These are phyloP conservation scores for Helotiales sp. DNA, from an alignment of 2,329 filamentous ascomycete species.

Conservation along the genomic window DNA sequence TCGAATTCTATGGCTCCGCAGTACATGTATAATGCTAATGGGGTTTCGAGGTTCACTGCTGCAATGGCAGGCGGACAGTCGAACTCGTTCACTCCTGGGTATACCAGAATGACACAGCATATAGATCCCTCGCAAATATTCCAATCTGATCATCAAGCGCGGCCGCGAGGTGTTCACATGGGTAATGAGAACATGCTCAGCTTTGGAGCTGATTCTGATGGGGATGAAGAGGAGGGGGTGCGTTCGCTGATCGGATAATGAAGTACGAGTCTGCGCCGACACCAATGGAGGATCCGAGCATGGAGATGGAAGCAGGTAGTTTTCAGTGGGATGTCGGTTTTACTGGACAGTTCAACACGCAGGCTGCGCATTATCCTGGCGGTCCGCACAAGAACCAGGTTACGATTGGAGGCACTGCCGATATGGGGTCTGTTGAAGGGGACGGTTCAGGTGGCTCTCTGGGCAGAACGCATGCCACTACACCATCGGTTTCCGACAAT, in stretches of 20 bases:
- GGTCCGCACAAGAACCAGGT: conserved; percentile 86
- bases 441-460: conserved; percentile 55
- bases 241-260: conserved; percentile 77
- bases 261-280: conserved; percentile 68
- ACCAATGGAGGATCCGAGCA: conserved; percentile 71
- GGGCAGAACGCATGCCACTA: conserved; percentile 39
- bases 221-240: conserved; percentile 82
- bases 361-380: conserved; percentile 78
- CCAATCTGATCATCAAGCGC: conserved; percentile 53
- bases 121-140: conserved; percentile 70
- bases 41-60: conserved; percentile 62
- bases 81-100: conserved; percentile 56
- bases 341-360: conserved; percentile 82
- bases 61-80: conserved; percentile 55
- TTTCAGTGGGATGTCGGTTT: conserved; percentile 86
- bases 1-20: conserved; percentile 63
- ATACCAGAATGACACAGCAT: conserved; percentile 61
- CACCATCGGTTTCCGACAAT: conserved; percentile 71
- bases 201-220: conserved; percentile 90
- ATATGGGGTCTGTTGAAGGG: conserved; percentile 81
- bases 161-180: conserved; percentile 53
- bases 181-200: conserved; percentile 73
- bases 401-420: conserved; percentile 79
- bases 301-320: conserved; percentile 62
- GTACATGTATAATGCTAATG: conserved; percentile 65